Evolutionary conservation across 805 yeast genomes (phyloP).

Genomic region (Wickerhamomyces chambardii): DNA sequence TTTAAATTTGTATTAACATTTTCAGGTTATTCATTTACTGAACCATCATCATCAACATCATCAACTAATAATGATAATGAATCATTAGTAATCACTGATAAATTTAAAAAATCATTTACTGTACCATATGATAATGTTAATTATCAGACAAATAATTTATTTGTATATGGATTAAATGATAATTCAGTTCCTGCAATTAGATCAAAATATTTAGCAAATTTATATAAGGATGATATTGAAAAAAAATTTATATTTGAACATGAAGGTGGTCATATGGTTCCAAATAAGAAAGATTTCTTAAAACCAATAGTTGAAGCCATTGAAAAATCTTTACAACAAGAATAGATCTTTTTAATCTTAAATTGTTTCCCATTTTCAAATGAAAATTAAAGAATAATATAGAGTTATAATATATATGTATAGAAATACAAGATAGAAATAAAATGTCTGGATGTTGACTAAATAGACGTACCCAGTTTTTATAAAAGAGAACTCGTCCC

Average conservation of each 20-base stretch:
- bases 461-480: too few relatives aligned
- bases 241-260: slow-evolving; percentile 51
- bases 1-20: slow-evolving; percentile 72
- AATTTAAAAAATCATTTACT: slow-evolving; percentile 22
- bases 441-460: too few relatives aligned
- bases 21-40: slow-evolving; percentile 53
- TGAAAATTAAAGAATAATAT: not conserved
- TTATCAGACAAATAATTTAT: slow-evolving; percentile 42
- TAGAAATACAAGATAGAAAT: too few relatives aligned
- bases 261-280: slow-evolving; percentile 97
- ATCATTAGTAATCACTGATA: slow-evolving; percentile 26
- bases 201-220: slow-evolving; percentile 48
- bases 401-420: too few relatives aligned
- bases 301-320: slow-evolving; percentile 32
- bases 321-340: slow-evolving; percentile 9
- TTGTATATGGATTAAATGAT: slow-evolving; percentile 80
- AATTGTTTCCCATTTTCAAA: too few relatives aligned
- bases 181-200: slow-evolving; percentile 75
- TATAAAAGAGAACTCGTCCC: too few relatives aligned
- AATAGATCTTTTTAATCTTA: too few relatives aligned
- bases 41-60: too few relatives aligned
- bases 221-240: slow-evolving; percentile 34
- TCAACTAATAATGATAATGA: slow-evolving; percentile 18
- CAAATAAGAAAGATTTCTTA: slow-evolving; percentile 61
- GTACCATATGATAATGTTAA: slow-evolving; percentile 16